phyloP scores from a whole-genome alignment of 768 basidiomycete species.

The Kwoniella europaea region DNA sequence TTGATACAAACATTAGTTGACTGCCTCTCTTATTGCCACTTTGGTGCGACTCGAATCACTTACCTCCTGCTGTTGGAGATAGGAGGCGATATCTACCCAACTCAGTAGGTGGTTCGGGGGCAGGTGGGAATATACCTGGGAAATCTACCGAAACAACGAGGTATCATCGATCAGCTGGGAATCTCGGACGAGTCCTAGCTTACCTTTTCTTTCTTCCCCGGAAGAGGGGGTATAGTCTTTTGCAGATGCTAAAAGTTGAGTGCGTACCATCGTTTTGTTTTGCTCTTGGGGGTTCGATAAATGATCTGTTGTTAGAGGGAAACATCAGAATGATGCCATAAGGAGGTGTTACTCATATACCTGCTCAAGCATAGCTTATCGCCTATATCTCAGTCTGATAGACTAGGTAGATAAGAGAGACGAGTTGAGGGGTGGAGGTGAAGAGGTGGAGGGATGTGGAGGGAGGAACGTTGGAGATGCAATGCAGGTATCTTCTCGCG shows the following conservation, averaged over 20 bases:
- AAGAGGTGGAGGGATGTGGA: constrained; percentile 5
- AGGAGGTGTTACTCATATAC: too few species aligned
- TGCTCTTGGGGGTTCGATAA: too few species aligned
- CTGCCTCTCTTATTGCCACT: neutral
- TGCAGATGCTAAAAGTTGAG: constrained; percentile 8
- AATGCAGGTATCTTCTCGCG: too few species aligned
- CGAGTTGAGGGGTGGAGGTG: neutral
- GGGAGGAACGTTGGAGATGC: neutral
- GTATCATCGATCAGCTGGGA: neutral
- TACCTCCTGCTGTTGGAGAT: constrained; percentile 54
- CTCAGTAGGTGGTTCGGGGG: constrained; percentile 27
- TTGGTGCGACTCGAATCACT: constrained; percentile 2
- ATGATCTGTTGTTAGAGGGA: too few species aligned
- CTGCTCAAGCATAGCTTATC: too few species aligned
- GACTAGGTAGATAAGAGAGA: too few species aligned
- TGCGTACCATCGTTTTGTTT: constrained; percentile 10
- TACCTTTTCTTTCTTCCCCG: constrained; percentile 3
- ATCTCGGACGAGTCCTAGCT: neutral
- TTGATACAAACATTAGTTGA: neutral
- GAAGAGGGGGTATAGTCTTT: constrained; percentile 10
- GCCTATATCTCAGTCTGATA: too few species aligned
- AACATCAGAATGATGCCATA: too few species aligned
- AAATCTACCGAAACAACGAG: neutral
- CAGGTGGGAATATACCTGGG: constrained; percentile 14
- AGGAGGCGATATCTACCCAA: constrained; percentile 50